Base-by-base conservation (phyloP, 176 grass and related monocot genomes). In the Dendrocalamus sinicus region DNA sequence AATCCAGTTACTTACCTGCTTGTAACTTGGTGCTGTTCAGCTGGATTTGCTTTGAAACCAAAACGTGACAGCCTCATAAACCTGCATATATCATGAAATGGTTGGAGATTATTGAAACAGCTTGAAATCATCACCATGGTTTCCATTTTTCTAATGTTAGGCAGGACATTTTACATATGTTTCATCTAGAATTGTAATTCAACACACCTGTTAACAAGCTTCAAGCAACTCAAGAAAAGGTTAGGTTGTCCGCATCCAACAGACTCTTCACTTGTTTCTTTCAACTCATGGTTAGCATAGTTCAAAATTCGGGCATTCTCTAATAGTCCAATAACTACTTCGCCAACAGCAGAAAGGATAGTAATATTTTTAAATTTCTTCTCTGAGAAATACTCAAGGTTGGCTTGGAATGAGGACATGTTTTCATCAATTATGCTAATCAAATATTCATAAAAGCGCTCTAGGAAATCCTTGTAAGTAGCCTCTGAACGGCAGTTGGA, bases 121-220 rank as follows among this genome's bases (percentile, higher is more conserved):
- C 51, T 51, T 61, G 67, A 66, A 79, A 82, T 22, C 66, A 58
- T 57, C 44, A 5, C 1, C 9, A 55, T 72, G 32, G 1, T 65
- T 74, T 62, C 5, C 37, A 22, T 72, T 20, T 13, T 72, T 60
- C 24, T 35, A 64, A 30, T 19, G 9, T 43, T 52, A 72, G 46
- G 53, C 72, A 78, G 11, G 12, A 73, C 19, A 83, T 43, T 65
- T 78, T 32, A 78, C 22, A 55, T 54, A 19, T 51, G 9, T 66
- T 77, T 37, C 2, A 67, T 84, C 72, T 74, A 22, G 19, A 83
- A 39, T 15, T 83, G 37, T 48, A 64, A 78, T 72, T 73, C 50
- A 83, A 65, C 74, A 57, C 6, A 95, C 94, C 94, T 91, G 81
- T 79, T 85, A 91, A 39, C 77, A 80, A 95, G 86, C 77, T 79